Percentiles rank a stretch among this genome's conserved stretches.
Evolutionary conservation across 129 eudicot genomes (phyloP).

Genomic region (Tagetes erecta): DNA sequence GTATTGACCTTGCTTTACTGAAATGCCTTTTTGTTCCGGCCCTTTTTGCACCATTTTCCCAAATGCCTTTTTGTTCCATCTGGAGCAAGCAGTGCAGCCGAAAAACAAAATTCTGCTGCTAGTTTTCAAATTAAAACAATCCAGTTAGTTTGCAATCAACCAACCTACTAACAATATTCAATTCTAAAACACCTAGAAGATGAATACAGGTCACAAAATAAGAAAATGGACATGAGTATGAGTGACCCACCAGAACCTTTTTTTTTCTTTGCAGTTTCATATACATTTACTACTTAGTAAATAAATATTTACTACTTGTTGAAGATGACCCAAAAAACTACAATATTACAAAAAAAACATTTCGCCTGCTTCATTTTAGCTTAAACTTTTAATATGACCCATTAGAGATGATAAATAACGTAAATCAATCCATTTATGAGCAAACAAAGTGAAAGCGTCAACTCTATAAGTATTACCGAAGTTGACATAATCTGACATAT

Average conservation of each 20-base stretch:
- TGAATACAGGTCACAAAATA: background rate
- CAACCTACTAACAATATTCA: constrained; percentile 1
- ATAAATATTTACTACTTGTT: background rate
- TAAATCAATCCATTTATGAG: background rate
- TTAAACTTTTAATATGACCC: background rate
- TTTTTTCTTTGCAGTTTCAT: background rate
- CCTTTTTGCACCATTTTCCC: constrained; percentile 91
- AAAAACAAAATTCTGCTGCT: constrained; percentile 59
- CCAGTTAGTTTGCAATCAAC: constrained; percentile 7
- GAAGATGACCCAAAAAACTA: background rate
- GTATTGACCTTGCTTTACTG: constrained; percentile 45
- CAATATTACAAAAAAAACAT: background rate
- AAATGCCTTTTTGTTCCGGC: constrained; percentile 60
- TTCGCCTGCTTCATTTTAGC: background rate
- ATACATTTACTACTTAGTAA: background rate
- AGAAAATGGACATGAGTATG: background rate
- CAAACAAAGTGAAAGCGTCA: background rate
- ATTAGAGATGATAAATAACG: background rate
- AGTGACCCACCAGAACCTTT: background rate
- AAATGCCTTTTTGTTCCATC: constrained; percentile 80
- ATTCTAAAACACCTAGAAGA: background rate
- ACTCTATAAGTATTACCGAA: background rate
- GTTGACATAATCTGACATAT: background rate
- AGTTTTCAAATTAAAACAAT: constrained; percentile 17
- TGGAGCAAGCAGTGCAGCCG: constrained; percentile 79